Evolutionary conservation across 768 basidiomycete species (phyloP), one percentile per base, ranked within the genome.

Genomic region (Macrolepiota albuminosa): DNA sequence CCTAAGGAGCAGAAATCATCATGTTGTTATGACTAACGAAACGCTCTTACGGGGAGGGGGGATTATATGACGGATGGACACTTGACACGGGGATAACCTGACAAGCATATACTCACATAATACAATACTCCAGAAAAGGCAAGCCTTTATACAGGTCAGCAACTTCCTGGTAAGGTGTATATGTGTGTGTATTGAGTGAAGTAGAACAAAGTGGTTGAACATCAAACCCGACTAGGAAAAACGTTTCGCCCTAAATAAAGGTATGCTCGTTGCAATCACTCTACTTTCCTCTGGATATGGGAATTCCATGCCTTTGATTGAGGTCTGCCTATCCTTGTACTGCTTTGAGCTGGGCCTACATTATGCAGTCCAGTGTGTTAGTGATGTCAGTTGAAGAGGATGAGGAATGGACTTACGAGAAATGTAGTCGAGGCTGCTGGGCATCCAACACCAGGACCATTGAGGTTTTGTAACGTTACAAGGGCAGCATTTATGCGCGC

Each of bases 391-490:
- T 24, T n/a, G 7, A 46, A 26, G 51, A 45, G 6, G 59, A 31
- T 13, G n/a, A 46, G 40, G 26, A 21, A 29, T n/a, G 7, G 10
- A 31, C 63, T 24, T 57, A 64, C 69, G 43, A 58, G 62, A 3
- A 70, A 61, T 11, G 70, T 69, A 7, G 67, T 69, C 16, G 70
- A 70, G 18, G 67, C 60, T 29, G 68, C 82, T 6, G 87, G 88
- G 70, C 89, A 91, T 36, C 89, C 89, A 29, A 77, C 70, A 31
- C 89, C 89, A 2, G 85, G 78, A 0, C 89, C 88, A 52, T 78
- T 76, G 51, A 91, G 68, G 68, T 91, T 91, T 72, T 91, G 89
- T 14, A 91, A 73, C 7, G 88, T 86, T 51, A 87, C 77, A 37
- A 85, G 67, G 0, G 83, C 76, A 26, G 89, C 81, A 33, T 80